phyloP scores from a whole-genome alignment of 2,329 filamentous ascomycete genomes.

The Curvularia spicifera region DNA sequence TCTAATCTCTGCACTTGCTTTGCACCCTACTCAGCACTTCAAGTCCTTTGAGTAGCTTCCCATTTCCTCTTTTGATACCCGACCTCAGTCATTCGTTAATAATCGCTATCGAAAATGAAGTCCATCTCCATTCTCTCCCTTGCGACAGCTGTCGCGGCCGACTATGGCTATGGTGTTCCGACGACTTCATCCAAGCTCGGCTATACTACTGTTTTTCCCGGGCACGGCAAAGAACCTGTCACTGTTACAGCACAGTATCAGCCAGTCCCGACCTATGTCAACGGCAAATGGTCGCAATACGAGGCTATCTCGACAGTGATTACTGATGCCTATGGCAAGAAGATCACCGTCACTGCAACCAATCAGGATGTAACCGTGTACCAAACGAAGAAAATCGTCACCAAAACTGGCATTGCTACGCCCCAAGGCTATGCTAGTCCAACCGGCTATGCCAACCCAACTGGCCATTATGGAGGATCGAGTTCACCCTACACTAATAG shows the following conservation, averaged over 20 bases:
- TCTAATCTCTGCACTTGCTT: not conserved
- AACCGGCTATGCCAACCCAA: not conserved
- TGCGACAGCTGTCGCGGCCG: not conserved
- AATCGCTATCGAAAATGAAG: not conserved
- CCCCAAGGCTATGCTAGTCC: not conserved
- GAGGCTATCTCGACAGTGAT: not conserved
- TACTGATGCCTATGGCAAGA: not conserved
- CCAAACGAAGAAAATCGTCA: not conserved
- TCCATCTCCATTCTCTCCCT: not conserved
- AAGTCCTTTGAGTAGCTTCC: not conserved
- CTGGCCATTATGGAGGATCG: not conserved
- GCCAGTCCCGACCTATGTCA: not conserved
- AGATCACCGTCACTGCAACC: not conserved
- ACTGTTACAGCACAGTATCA: not conserved
- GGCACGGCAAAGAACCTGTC: not conserved
- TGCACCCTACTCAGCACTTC: not conserved
- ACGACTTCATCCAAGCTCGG: not conserved
- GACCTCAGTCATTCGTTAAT: not conserved
- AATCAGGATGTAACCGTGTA: not conserved
- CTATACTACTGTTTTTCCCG: not conserved
- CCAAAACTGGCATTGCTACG: not conserved
- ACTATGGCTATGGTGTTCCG: not conserved
- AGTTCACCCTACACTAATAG: not conserved
- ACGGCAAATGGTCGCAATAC: not conserved
- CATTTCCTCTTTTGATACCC: not conserved